Conservation (phyloP, 2,329 filamentous ascomycete species). For the Fusarium globosum region DNA sequence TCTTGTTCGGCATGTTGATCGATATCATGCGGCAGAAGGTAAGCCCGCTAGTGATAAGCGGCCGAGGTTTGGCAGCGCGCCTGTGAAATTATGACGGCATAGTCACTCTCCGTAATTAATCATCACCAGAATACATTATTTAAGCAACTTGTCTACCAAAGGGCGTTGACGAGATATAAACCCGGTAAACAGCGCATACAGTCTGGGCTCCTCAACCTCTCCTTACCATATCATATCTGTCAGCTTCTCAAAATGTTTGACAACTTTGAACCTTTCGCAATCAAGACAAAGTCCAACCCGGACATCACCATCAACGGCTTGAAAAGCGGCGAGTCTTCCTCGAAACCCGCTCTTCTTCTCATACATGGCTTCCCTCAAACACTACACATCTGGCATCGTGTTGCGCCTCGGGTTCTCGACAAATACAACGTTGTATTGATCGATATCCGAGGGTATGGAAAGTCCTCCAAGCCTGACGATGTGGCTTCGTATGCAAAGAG, state of each 20-base stretch:
- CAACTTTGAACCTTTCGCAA: constrained; percentile 52
- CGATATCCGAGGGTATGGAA: constrained; percentile 64
- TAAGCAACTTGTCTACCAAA: constrained; percentile 15
- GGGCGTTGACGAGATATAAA: constrained; percentile 11
- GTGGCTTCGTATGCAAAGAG: constrained; percentile 58
- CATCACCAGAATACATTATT: background rate
- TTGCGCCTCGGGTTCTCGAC: constrained; percentile 53
- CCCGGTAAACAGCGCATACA: rapidly evolving
- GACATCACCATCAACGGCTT: constrained; percentile 58
- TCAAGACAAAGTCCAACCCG: constrained; percentile 51
- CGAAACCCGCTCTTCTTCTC: constrained; percentile 58
- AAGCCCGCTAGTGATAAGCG: background rate
- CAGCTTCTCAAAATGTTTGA: constrained; percentile 51
- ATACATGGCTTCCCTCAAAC: constrained; percentile 66
- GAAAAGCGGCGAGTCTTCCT: constrained; percentile 45
- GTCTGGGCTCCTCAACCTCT: rapidly evolving
- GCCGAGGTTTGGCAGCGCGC: background rate
- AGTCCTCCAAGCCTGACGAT: constrained; percentile 57
- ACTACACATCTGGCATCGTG: constrained; percentile 62
- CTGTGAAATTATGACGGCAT: constrained; percentile 7
- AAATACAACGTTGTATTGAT: constrained; percentile 57
- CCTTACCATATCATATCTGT: rapidly evolving
- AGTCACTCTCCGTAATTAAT: constrained; percentile 9
- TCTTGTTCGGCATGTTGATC: background rate
- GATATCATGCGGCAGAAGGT: background rate